Percentiles rank a stretch among this genome's conserved stretches.
These are phyloP conservation scores for Sicyos baderoa DNA, from an alignment of 306 rosid genomes.

Conservation along the genomic window DNA sequence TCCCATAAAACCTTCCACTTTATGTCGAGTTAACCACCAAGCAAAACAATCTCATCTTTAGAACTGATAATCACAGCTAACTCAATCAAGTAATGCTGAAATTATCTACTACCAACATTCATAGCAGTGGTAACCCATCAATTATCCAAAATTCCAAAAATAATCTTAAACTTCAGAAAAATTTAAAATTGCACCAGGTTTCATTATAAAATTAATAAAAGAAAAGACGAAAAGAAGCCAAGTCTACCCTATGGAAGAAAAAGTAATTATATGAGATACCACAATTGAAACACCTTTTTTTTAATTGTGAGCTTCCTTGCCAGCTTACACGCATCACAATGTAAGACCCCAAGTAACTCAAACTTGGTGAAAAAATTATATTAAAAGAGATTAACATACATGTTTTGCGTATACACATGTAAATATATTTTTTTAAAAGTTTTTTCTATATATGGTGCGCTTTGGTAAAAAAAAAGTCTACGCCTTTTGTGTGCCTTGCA, in stretches of 20 bases:
- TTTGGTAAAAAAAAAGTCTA: too few relatives aligned
- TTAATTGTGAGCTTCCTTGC: too few relatives aligned
- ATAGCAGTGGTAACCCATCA: background rate
- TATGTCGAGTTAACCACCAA: slow-evolving; percentile 8
- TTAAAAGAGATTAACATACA: too few relatives aligned
- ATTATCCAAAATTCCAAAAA: slow-evolving; percentile 5
- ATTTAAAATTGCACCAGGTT: background rate
- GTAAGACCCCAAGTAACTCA: too few relatives aligned
- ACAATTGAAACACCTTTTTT: background rate
- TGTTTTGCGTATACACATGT: too few relatives aligned
- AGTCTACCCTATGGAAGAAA: background rate
- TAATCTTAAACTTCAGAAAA: background rate
- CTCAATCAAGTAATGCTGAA: background rate
- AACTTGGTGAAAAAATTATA: too few relatives aligned
- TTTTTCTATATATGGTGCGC: too few relatives aligned
- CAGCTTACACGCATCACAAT: too few relatives aligned
- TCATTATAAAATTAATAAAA: background rate
- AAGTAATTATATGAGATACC: background rate
- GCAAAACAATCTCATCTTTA: background rate
- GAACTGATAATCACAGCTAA: background rate
- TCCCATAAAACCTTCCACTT: slow-evolving; percentile 3
- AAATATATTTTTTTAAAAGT: too few relatives aligned
- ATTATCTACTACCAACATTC: background rate
- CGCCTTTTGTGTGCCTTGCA: too few relatives aligned
- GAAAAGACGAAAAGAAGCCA: background rate